Evolutionary conservation across 2,329 filamentous ascomycete genomes (phyloP).

Genomic region (Aspergillus udagawae): DNA sequence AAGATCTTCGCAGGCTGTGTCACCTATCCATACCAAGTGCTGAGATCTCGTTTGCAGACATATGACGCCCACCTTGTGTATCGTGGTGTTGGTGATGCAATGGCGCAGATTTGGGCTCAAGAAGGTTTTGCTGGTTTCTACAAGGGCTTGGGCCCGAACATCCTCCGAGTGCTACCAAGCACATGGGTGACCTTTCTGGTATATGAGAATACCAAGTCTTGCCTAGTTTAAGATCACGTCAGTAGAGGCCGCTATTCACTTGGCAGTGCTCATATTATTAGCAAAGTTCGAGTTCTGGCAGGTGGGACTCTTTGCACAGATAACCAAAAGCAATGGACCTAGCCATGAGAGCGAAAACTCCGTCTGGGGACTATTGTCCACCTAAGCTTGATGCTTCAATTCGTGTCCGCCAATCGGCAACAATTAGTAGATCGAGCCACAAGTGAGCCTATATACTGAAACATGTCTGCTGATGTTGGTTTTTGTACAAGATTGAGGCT

Average conservation of each 20-base stretch:
- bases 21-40: constrained; percentile 93
- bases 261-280: not conserved
- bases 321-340: not conserved
- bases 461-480: not conserved
- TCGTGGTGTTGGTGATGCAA: constrained; percentile 67
- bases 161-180: constrained; percentile 86
- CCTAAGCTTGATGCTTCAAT: not conserved
- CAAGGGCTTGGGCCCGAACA: constrained; percentile 80
- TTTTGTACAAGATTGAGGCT: not conserved
- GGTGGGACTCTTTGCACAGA: not conserved
- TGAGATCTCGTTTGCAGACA: constrained; percentile 82
- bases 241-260: not conserved
- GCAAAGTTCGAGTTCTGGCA: too few relatives aligned
- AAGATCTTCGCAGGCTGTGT: constrained; percentile 86
- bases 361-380: not conserved
- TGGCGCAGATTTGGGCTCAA: constrained; percentile 68
- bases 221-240: constrained; percentile 36
- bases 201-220: constrained; percentile 88
- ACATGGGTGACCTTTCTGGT: constrained; percentile 97
- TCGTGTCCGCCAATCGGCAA: not conserved
- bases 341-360: not conserved
- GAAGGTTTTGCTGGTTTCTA: constrained; percentile 86
- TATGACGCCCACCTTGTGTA: constrained; percentile 76
- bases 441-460: not conserved
- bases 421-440: not conserved